Base-by-base conservation (phyloP, 164 flowering plant species). In the Houttuynia cordata region DNA sequence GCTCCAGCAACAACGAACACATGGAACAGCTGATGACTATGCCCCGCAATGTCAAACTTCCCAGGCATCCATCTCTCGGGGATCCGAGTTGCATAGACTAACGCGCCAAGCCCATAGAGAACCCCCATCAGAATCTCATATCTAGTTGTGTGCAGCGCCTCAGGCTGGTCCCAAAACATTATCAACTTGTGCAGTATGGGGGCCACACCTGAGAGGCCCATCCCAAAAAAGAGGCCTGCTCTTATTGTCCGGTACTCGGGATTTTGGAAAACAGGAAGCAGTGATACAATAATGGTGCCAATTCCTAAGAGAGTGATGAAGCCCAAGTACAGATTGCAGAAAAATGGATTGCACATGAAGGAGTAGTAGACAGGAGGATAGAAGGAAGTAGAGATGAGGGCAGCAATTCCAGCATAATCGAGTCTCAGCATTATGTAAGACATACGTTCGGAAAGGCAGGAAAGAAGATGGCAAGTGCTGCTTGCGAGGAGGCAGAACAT, bases 41-140 rank as follows among this genome's bases (percentile, higher is more conserved):
- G 96, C 23, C 99, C 97, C 0, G 96, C 96, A 65, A 93, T 82
- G 71, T 94, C 99, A 40, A 94, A 94, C 58, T 81, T 90, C 57
- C 99, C 99, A 1, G 97, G 99, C 83, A 64, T 86, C 99, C 99
- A 94, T 25, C 95, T 68, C 74, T 93, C 97, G 0, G 97, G 97
- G 24, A 93, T 75, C 68, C 99, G 80, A 0, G 83, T 79, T 9
- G 96, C 95, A 67, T 90, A 93, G 19, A 93, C 79, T 70, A 90
- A 47, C 0, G 91, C 95, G 39, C 99, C 99, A 24, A 83, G 18
- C 4, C 89, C 94, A 53, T 93, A 93, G 15, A 85, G 79, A 6
- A 61, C 55, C 4, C 99, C 97, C 97, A 93, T 93, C 64, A 90
- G 70, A 30, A 86, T 22, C 72, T 93, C 99, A 59, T 85, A 90